Base-by-base conservation (phyloP, 129 eudicot genomes). In the Ambrosia trifida region DNA sequence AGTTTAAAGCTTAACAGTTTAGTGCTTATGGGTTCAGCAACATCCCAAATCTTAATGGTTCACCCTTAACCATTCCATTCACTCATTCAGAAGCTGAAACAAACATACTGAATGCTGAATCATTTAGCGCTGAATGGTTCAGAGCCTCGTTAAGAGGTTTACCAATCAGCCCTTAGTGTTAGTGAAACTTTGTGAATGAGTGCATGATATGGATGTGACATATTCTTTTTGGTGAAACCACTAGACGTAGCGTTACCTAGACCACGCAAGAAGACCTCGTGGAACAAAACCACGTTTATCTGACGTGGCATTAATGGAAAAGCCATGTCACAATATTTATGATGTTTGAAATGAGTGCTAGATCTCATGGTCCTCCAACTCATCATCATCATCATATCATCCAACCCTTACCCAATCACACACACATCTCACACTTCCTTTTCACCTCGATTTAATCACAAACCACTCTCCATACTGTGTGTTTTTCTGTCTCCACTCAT, bases 391-490 rank as follows among this genome's bases (percentile, higher is more conserved):
- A 40, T 40, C 44, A 40, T 40, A 40, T 40, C 81, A 52, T 70
- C 72, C 61, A 16, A 52, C 67, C 70, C 77, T 52, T 11, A 52
- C 67, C 70, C 77, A 58, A 76, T 74, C 80, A 76, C 68, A 75
- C 80, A 59, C 80, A 31, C 77, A 65, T 64, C 64, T 49, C 72
- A 64, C 70, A 77, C 76, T 40, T 28, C 63, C 74, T 68, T 76
- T 76, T 76, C 75, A 76, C 75, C 75, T 68, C 75, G 75, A 58
- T 76, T 68, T 32, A 59, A 14, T 33, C 63, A 76, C 80, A 68
- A 38, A 60, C 80, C 18, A 63, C 59, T 63, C 31, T 50, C 13
- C 1, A n/a, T 0, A 52, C 72, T 78, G 51, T 70, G 72, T 70
- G 72, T 70, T 63, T 78, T 63, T 64, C 58, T 52, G 72, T 72